Conservation (phyloP, 345 rosid species). For the Linum lewisii region DNA sequence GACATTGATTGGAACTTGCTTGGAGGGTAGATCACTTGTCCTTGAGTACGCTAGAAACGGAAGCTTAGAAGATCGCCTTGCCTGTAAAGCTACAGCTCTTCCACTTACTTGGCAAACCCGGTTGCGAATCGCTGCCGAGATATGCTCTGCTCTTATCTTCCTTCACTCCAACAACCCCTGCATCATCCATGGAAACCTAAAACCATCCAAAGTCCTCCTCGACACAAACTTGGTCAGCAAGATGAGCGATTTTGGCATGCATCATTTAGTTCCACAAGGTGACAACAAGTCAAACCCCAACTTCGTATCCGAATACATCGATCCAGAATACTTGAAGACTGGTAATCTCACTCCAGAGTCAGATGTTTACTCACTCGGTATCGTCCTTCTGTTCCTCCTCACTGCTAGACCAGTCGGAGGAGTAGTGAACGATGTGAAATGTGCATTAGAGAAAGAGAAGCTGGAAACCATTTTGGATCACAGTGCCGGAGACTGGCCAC, state of each 20-base stretch:
- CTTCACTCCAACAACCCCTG: conserved; percentile 76
- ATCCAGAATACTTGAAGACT: conserved; percentile 44
- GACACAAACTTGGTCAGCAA: conserved; percentile 59
- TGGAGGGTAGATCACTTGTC: conserved; percentile 68
- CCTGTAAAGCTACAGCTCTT: conserved; percentile 35
- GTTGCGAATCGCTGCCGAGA: conserved; percentile 49
- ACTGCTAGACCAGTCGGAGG: conserved; percentile 49
- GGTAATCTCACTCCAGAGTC: conserved; percentile 46
- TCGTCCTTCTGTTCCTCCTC: conserved; percentile 66
- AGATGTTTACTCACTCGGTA: conserved; percentile 69
- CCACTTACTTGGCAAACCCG: conserved; percentile 66
- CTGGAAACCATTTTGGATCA: conserved; percentile 45
- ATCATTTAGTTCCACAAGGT: conserved; percentile 32
- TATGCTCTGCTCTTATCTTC: conserved; percentile 77
- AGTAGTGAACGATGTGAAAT: conserved; percentile 43
- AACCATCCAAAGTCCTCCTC: conserved; percentile 73
- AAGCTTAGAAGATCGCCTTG: conserved; percentile 62
- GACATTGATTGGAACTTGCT: conserved; percentile 63
- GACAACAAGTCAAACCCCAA: conserved; percentile 15
- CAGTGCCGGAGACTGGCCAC: conserved; percentile 78
- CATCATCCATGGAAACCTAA: conserved; percentile 70
- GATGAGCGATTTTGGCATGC: conserved; percentile 58
- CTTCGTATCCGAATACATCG: conserved; percentile 26
- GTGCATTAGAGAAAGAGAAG: conserved; percentile 56
- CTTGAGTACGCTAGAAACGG: conserved; percentile 66